Evolutionary conservation across 805 yeast genomes (phyloP).

Genomic region (Komagataella pseudopastoris): DNA sequence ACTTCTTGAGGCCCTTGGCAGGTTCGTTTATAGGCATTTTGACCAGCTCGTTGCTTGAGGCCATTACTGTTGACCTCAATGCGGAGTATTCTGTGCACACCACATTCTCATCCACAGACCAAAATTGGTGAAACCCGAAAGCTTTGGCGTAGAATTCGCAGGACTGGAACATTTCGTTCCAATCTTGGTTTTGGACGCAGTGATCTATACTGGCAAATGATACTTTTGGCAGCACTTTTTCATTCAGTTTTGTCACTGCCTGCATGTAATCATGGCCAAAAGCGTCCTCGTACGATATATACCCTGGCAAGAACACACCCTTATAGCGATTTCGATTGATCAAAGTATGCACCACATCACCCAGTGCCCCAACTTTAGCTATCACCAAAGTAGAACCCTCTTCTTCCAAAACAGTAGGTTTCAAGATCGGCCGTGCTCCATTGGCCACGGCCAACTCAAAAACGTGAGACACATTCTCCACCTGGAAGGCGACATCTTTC

Average conservation of each 20-base stretch:
- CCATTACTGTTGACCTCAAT: conserved; percentile 64
- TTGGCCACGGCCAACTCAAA: conserved; percentile 30
- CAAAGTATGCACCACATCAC: conserved; percentile 61
- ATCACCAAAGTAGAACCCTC: conserved; percentile 32
- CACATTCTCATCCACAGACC: conserved; percentile 77
- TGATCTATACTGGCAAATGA: conserved; percentile 46
- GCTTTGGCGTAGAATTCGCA: conserved; percentile 47
- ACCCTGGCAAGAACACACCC: conserved; percentile 43
- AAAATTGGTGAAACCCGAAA: conserved; percentile 64
- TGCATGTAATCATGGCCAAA: conserved; percentile 3
- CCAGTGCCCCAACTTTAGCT: conserved; percentile 40
- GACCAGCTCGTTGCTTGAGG: conserved; percentile 46
- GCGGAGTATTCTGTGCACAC: conserved; percentile 62
- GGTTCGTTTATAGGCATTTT: conserved; percentile 86
- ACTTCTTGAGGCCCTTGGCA: conserved; percentile 46
- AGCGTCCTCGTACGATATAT: conserved; percentile 3
- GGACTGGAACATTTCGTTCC: conserved; percentile 48
- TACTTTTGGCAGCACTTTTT: conserved; percentile 19
- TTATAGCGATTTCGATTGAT: conserved; percentile 27
- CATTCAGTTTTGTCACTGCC: not conserved
- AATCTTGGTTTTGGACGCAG: conserved; percentile 66
- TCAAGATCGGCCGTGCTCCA: conserved; percentile 34
- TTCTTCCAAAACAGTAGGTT: conserved; percentile 22
- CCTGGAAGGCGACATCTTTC: conserved; percentile 63
- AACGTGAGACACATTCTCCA: conserved; percentile 31